A percentile compares a stretch with the other conserved stretches of the same genome.
phyloP scores from a whole-genome alignment of 2,329 filamentous ascomycete genomes.

The Fusarium sp. region DNA sequence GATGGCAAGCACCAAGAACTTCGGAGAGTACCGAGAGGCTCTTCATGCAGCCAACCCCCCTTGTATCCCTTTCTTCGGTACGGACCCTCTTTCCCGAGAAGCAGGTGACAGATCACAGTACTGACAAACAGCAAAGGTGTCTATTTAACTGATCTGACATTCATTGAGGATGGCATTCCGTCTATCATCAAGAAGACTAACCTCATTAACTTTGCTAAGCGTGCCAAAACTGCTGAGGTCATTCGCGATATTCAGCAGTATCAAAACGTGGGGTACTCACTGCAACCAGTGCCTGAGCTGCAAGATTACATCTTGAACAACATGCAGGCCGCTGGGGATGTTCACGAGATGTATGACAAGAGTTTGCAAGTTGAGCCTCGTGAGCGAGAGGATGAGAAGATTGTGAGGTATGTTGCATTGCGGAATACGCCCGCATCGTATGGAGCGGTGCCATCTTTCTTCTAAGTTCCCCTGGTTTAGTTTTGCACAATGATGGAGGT shows the following conservation, averaged over 20 bases:
- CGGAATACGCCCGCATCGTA: constrained; percentile 40
- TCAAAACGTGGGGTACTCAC: constrained; percentile 94
- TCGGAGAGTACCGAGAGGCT: constrained; percentile 93
- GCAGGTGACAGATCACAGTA: neutral
- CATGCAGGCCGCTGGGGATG: constrained; percentile 93
- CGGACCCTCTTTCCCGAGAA: constrained; percentile 33
- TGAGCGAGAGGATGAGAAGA: constrained; percentile 98
- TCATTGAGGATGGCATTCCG: constrained; percentile 98
- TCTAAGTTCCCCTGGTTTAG: constrained; percentile 26
- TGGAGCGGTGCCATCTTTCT: constrained; percentile 30
- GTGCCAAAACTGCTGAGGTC: constrained; percentile 96
- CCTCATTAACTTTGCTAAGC: constrained; percentile 98
- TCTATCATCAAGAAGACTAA: constrained; percentile 96
- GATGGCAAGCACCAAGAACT: constrained; percentile 98
- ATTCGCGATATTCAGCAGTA: constrained; percentile 99
- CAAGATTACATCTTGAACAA: constrained; percentile 98
- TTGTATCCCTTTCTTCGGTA: constrained; percentile 98
- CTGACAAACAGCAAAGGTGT: constrained; percentile 68
- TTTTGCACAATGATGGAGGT: constrained; percentile 4
- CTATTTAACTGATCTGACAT: constrained; percentile 95
- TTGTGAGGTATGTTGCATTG: constrained; percentile 82
- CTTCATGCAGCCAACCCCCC: constrained; percentile 93
- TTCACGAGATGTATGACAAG: constrained; percentile 99
- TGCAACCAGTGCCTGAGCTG: constrained; percentile 88
- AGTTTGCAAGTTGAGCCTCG: constrained; percentile 92